A percentile compares a stretch with the other conserved stretches of the same genome.
These are phyloP conservation scores for Debaryomyces robertsiae DNA, from an alignment of 1,139 yeast genomes.

Conservation along the genomic window DNA sequence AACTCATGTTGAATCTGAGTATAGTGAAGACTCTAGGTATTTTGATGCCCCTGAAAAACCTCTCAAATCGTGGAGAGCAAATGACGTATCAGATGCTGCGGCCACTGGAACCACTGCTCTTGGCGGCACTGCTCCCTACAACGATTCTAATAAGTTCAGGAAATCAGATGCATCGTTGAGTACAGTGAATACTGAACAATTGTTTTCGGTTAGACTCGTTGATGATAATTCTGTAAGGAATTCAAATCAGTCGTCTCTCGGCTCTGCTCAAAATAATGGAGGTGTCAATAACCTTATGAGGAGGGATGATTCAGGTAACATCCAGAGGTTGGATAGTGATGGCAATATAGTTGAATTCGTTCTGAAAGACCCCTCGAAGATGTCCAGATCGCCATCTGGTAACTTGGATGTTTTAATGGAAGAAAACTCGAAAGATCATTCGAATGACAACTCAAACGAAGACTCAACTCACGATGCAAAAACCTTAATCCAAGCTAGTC, in stretches of 20 bases:
- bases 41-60: conserved; percentile 45
- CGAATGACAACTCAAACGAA: conserved; percentile 14
- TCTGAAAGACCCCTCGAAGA: conserved; percentile 10
- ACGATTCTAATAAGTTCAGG: conserved; percentile 23
- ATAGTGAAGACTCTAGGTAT: conserved; percentile 26
- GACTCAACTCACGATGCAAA: conserved; percentile 1
- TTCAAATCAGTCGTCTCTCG: conserved; percentile 33
- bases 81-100: conserved; percentile 34
- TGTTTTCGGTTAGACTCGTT: conserved; percentile 77
- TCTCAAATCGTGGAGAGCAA: conserved; percentile 76
- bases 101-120: conserved; percentile 15
- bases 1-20: conserved; percentile 41
- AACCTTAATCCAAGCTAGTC: conserved; percentile 2
- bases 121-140: neutral
- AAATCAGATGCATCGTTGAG: conserved; percentile 72
- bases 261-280: conserved; percentile 31
- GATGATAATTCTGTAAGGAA: conserved; percentile 54
- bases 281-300: conserved; percentile 33
- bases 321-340: conserved; percentile 56
- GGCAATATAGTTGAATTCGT: conserved; percentile 48
- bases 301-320: conserved; percentile 45
- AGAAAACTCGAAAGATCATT: conserved; percentile 30
- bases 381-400: conserved; percentile 30
- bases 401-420: conserved; percentile 37
- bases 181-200: conserved; percentile 84